Evolutionary conservation across 371 early-diverging fungal genomes (phyloP), one percentile per base, ranked within the genome.

Genomic region (Nematocida sp.): DNA sequence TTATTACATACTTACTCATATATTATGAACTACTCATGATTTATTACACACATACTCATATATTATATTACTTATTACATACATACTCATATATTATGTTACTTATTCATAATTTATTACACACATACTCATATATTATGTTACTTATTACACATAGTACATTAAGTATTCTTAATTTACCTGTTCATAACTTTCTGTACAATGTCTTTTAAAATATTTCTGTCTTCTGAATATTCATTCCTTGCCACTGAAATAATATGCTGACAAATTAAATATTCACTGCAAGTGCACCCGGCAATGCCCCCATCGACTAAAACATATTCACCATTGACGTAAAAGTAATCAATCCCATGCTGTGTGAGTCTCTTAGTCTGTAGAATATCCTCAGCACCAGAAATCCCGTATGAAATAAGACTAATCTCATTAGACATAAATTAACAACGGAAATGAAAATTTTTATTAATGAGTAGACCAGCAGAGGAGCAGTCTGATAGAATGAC

Each of bases 401-500:
- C 64, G 27, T 64, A 64, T 39, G 45, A 7, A 64, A 64, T 45
- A 11, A 45, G 45, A 18, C 52, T 50, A 18, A 50, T 50, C 33
- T 11, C 42, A 11, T 27, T 0, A 44, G 45, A 42, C 64, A 64
- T 64, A 64, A 42, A 42, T 7, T 33, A 33, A 27, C 13, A 64
- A 42, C 23, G 15, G 64, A n/a, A 58, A 23, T n/a, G 27, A 64
- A 64, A 64, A 64, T 44, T 64, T 64, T 64, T 64, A 64, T 64
- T 20, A 13, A 64, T 64, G 64, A 64, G 27, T 13, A 13, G 42
- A 13, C 39, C 64, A 44, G 64, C 27, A 69, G 69, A 54, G 39
- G 58, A 72, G 42, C 72, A 75, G 33, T 72, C 44, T 39, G 76
- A 64, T 44, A 75, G 69, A 75, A 54, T 20, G 39, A 45, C 40